Evolutionary conservation across 345 rosid species (phyloP), one percentile per base, ranked within the genome.

Genomic region (Citrus reticulata): DNA sequence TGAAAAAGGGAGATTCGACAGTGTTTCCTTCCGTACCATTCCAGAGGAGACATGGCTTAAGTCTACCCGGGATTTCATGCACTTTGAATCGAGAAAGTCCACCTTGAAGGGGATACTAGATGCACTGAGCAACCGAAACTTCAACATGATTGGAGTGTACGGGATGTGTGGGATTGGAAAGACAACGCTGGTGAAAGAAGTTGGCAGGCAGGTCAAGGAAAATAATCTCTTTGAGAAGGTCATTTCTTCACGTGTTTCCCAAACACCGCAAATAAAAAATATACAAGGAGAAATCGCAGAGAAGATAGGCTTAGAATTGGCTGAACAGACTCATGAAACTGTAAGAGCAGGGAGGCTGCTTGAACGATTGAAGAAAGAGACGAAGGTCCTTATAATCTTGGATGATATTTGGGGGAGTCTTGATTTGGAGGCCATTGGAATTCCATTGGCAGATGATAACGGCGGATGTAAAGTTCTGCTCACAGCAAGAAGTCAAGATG

Each of bases 161-260:
- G 83, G 86, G 14, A 27, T 40, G 51, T 14, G 74, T 2, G 83
- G 85, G 19, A 32, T 83, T 22, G 83, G 85, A 22, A 83, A 83
- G 58, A 76, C 72, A 1, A 83, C 72, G 22, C 51, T 83, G 32
- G 74, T 62, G 54, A 73, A 57, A 34, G n/a, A 77, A 40, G 77
- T 80, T 39, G 81, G 49, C 4, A 54, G 6, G 5, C n/a, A 68
- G 63, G 81, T 30, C 3, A 61, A 51, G 71, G 71, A 55, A 35
- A 62, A 49, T 24, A 68, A 73, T 34, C 55, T 79, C 64, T 77
- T 76, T 20, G 71, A 79, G 60, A 46, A 16, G 54, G 72, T 77
- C 24, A 60, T 76, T 42, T 60, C 49, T 54, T 49, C 32, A 16
- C 55, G 6, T 5, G 55, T 80, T 1, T 69, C 70, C 7, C 39